phyloP scores from a whole-genome alignment of 78 protist species.

The Guillardia theta region DNA sequence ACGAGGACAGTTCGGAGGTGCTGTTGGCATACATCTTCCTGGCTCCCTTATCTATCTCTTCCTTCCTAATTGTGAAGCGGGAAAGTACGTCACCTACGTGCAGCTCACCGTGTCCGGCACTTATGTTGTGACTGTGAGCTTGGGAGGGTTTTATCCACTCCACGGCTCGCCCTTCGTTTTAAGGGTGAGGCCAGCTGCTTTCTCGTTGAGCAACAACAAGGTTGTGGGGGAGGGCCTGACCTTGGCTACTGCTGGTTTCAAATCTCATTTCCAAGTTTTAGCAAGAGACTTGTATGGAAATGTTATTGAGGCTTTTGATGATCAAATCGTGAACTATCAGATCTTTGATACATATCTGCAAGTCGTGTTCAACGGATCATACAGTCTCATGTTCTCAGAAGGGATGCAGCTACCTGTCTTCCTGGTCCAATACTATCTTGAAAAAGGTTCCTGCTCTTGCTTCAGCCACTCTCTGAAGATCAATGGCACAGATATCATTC shows the following conservation, averaged over 20 bases:
- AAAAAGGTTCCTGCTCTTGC: neutral
- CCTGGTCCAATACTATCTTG: neutral
- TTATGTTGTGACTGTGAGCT: neutral
- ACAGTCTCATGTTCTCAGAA: no score
- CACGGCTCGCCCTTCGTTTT: neutral
- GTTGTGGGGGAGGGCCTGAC: neutral
- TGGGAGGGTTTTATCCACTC: neutral
- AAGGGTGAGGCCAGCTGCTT: neutral
- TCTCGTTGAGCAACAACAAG: neutral
- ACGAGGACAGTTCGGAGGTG: neutral
- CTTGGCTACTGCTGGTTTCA: neutral
- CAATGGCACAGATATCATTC: neutral
- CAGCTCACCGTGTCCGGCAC: neutral
- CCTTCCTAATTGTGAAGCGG: neutral
- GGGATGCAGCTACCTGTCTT: no score
- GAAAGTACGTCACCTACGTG: neutral
- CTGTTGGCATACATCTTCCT: neutral
- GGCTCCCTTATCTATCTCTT: neutral
- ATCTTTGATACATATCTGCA: no score
- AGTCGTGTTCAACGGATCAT: no score
- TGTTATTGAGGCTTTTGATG: neutral
- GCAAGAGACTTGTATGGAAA: neutral
- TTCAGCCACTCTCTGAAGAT: neutral
- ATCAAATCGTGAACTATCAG: neutral
- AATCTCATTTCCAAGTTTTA: neutral